These are phyloP conservation scores for Lophiotrema nucula DNA, from an alignment of 495 filamentous ascomycete genomes.

Conservation along the genomic window DNA sequence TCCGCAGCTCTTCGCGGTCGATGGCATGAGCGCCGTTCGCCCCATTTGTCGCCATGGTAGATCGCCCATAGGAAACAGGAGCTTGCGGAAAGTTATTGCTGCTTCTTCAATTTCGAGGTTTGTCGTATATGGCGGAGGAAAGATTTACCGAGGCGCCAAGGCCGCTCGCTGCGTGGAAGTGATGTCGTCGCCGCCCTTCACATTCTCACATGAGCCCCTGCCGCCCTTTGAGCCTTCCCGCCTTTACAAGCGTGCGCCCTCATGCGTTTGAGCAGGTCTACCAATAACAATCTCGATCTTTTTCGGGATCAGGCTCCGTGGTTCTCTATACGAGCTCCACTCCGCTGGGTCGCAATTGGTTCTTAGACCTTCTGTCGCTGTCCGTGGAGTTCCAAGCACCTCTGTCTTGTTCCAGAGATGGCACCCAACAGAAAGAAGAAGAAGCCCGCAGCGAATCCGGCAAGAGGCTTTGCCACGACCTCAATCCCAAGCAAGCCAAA, in stretches of 20 bases:
- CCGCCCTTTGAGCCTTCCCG: too few species aligned
- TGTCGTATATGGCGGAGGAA: slow-evolving; percentile 10
- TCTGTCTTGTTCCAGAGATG: slow-evolving; percentile 17
- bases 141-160: slow-evolving; percentile 29
- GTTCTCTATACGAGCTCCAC: slow-evolving; percentile 25
- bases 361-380: too few species aligned
- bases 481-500: slow-evolving; percentile 74
- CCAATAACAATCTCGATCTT: slow-evolving; percentile 24
- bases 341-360: background rate
- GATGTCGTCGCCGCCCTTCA: slow-evolving; percentile 6
- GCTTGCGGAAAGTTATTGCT: slow-evolving; percentile 10
- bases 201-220: background rate
- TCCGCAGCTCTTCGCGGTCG: slow-evolving; percentile 35
- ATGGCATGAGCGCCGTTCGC: slow-evolving; percentile 27
- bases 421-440: slow-evolving; percentile 63
- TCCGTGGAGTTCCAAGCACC: too few species aligned
- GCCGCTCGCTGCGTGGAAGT: background rate
- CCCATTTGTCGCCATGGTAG: slow-evolving; percentile 32
- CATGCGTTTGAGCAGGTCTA: slow-evolving; percentile 11
- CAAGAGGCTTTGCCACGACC: slow-evolving; percentile 87
- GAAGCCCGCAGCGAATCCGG: slow-evolving; percentile 78
- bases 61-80: slow-evolving; percentile 19
- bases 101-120: slow-evolving; percentile 10
- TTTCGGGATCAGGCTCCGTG: slow-evolving; percentile 22
- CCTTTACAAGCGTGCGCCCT: slow-evolving; percentile 13